Percentiles rank a stretch among this genome's conserved stretches.
Evolutionary conservation across 1,284 basidiomycete genomes (phyloP).

Genomic region (Tilletia indica): DNA sequence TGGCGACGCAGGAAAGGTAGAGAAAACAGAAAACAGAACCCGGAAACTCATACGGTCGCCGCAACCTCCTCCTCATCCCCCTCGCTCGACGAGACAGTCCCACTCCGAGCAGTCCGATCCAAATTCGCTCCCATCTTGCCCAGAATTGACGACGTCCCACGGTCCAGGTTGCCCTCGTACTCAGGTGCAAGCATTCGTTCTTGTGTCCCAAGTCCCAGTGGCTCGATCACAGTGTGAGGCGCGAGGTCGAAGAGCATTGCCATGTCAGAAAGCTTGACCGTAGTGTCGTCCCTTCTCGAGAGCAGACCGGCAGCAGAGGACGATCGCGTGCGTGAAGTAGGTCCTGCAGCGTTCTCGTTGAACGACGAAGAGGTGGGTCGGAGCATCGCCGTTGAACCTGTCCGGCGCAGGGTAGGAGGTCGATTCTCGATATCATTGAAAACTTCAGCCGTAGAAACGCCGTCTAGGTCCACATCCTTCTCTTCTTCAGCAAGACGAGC

Average conservation of each 20-base stretch:
- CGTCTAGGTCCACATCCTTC: background rate
- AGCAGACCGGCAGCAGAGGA: background rate
- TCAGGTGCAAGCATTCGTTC: conserved; percentile 49
- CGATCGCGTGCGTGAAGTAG: background rate
- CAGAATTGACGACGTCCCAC: no score
- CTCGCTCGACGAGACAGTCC: background rate
- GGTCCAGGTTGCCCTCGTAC: conserved; percentile 22
- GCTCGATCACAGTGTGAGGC: conserved; percentile 50
- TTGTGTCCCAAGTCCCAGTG: conserved; percentile 48
- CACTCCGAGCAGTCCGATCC: background rate
- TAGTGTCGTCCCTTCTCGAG: conserved; percentile 8
- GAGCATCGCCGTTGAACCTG: background rate
- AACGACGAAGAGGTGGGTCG: background rate
- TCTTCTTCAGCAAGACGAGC: background rate
- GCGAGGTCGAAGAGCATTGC: conserved; percentile 45
- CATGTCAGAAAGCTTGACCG: conserved; percentile 43
- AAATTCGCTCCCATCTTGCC: background rate
- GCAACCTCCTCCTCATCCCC: conserved; percentile 12
- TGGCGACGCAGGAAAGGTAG: no score
- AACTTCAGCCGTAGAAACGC: background rate
- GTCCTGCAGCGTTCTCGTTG: background rate
- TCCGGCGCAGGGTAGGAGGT: background rate
- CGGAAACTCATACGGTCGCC: background rate
- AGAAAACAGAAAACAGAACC: no score
- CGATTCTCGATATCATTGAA: conserved; percentile 12